Conservation (phyloP, 176 grass and related monocot species). For the Hyparrhenia diplandra region DNA sequence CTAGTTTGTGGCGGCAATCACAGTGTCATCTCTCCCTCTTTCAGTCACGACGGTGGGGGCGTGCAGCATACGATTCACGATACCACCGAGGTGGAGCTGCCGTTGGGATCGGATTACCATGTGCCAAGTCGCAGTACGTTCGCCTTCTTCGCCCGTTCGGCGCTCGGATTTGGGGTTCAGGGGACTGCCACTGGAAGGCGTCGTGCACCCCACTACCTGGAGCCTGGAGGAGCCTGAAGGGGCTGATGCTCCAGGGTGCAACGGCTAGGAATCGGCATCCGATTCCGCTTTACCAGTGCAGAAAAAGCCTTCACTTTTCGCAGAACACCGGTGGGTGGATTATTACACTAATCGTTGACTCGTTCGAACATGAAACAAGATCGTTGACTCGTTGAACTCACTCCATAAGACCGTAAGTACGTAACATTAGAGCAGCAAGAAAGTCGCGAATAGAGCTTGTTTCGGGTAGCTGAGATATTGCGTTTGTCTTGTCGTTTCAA, state of each 20-base stretch:
- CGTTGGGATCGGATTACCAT: neutral
- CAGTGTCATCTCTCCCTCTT: neutral
- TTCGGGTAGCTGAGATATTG: too few species aligned
- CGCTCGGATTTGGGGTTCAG: neutral
- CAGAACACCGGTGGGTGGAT: too few species aligned
- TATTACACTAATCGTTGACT: too few species aligned
- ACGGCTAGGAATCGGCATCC: conserved; percentile 1
- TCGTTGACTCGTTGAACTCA: too few species aligned
- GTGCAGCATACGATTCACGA: neutral
- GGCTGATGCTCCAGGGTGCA: neutral
- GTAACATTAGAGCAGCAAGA: neutral
- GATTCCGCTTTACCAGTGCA: neutral
- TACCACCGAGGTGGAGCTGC: too few species aligned
- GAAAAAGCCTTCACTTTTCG: too few species aligned
- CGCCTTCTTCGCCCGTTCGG: neutral
- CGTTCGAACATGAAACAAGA: neutral
- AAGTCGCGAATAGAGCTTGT: neutral
- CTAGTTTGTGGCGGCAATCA: neutral
- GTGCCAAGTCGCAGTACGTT: neutral
- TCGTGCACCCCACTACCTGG: conserved; percentile 23
- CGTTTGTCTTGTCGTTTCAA: too few species aligned
- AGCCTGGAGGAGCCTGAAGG: too few species aligned
- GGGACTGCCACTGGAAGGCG: neutral
- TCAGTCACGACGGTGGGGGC: neutral
- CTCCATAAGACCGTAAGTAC: too few species aligned